Base-by-base conservation (phyloP, 768 basidiomycete species). In the Trametes cingulata region DNA sequence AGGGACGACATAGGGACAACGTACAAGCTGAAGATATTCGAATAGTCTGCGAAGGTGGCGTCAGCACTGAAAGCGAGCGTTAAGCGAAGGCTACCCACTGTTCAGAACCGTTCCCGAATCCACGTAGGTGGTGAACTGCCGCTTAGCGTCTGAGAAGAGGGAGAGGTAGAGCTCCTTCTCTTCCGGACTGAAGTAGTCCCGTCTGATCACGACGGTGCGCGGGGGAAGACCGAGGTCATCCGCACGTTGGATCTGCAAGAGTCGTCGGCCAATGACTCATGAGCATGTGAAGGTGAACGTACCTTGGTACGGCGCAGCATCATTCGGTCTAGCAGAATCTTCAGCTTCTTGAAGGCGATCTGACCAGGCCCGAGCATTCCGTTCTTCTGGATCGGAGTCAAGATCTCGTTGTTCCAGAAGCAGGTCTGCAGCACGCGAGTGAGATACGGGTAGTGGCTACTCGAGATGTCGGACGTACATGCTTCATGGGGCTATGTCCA, bases 211-310 rank as follows among this genome's bases (percentile, higher is more conserved):
- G 20, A 99, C 90, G 0, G 87, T 95, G 39, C 97, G 82, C 7
- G 97, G 97, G 8, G 97, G 97, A 19, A 98, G 76, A 6, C 94
- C 97, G 22, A 99, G 83, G 71, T 99, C 97, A 69, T 99, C 97
- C 1, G 96, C 96, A 56, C 90, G 83, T 84, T 99, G 91, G 45
- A 98, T 78, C 88, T 98, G 52, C 6, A 72, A 45, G 71, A 66
- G 24, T 7, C 1, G 24, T 15, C 22, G 61, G 17, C 24, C 13
- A 45, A 55, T 43, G 53, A 24, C n/a, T n/a, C 55, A 17, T 45
- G 27, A 14, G 41, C 17, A n/a, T n/a, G 19, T 7, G 4, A 51
- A 0, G 20, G 20, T 13, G 14, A 0, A 52, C 47, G 51, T 57
- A 88, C 89, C 79, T 94, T 94, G 27, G 91, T 94, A 65, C 91